phyloP scores from a whole-genome alignment of 495 filamentous ascomycete genomes.

The Penicillium fimorum region DNA sequence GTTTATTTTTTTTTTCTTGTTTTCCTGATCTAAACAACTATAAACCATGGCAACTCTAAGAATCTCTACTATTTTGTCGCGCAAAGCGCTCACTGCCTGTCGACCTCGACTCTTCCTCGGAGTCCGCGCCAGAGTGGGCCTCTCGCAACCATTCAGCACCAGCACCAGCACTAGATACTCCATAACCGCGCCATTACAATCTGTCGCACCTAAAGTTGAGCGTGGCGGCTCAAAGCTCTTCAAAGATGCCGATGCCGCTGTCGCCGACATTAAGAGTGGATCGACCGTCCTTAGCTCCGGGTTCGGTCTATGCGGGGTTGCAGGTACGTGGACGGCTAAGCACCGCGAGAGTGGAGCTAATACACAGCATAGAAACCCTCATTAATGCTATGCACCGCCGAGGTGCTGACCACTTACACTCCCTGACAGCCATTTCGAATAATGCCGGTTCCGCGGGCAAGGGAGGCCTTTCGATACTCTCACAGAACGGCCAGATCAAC shows the following conservation, averaged over 20 bases:
- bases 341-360: neutral
- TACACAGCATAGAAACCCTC: constrained; percentile 57
- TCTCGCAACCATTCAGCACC: constrained; percentile 10
- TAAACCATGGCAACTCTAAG: constrained; percentile 31
- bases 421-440: constrained; percentile 84
- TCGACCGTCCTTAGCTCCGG: constrained; percentile 76
- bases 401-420: constrained; percentile 64
- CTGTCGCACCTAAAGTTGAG: constrained; percentile 35
- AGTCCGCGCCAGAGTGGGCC: constrained; percentile 18
- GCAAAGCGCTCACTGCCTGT: constrained; percentile 25
- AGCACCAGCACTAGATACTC: constrained; percentile 22
- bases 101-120: constrained; percentile 28
- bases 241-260: constrained; percentile 68
- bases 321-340: constrained; percentile 35
- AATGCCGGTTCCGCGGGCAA: constrained; percentile 79
- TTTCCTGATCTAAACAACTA: neutral
- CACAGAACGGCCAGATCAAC: constrained; percentile 73
- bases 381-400: constrained; percentile 72
- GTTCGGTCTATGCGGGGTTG: constrained; percentile 85
- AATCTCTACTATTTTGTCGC: constrained; percentile 31
- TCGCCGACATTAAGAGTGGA: constrained; percentile 71
- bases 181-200: constrained; percentile 17
- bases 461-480: constrained; percentile 74
- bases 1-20: constrained; percentile 5
- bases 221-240: constrained; percentile 59